These are phyloP conservation scores for Calycina marina DNA, from an alignment of 2,329 filamentous ascomycete species.

Conservation along the genomic window DNA sequence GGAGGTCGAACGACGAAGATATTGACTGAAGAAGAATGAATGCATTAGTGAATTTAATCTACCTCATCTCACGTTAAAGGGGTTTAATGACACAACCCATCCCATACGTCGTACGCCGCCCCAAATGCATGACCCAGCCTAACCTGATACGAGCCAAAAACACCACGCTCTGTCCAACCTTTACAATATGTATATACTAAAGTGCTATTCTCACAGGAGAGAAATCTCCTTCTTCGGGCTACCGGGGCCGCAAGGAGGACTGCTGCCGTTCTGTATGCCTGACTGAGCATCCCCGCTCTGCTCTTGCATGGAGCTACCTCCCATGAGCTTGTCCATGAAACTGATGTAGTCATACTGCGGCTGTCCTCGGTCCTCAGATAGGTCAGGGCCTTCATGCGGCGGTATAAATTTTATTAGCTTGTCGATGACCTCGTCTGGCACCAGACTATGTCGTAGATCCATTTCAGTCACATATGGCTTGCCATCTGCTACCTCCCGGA, in stretches of 20 bases:
- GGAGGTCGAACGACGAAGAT: too few relatives aligned
- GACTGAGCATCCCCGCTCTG: constrained; percentile 8
- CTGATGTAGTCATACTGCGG: constrained; percentile 91
- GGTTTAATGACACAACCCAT: neutral
- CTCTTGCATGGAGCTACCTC: constrained; percentile 15
- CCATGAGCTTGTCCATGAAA: constrained; percentile 84
- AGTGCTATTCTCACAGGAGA: constrained; percentile 4
- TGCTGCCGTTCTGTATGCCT: constrained; percentile 18
- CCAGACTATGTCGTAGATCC: constrained; percentile 84
- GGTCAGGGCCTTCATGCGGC: constrained; percentile 66
- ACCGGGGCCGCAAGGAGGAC: constrained; percentile 6
- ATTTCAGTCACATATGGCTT: constrained; percentile 98
- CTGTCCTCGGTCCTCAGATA: constrained; percentile 69
- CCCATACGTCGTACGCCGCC: neutral
- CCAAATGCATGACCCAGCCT: neutral
- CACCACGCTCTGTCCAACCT: neutral
- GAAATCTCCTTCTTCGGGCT: constrained; percentile 6
- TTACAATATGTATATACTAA: too few relatives aligned
- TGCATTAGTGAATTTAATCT: neutral
- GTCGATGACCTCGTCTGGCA: constrained; percentile 94
- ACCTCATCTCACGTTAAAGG: neutral
- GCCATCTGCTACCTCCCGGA: constrained; percentile 92
- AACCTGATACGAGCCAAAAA: neutral
- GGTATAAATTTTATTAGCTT: constrained; percentile 83
- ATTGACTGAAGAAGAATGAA: neutral